These are phyloP conservation scores for Albizia julibrissin DNA, from an alignment of 306 rosid species.

Conservation along the genomic window DNA sequence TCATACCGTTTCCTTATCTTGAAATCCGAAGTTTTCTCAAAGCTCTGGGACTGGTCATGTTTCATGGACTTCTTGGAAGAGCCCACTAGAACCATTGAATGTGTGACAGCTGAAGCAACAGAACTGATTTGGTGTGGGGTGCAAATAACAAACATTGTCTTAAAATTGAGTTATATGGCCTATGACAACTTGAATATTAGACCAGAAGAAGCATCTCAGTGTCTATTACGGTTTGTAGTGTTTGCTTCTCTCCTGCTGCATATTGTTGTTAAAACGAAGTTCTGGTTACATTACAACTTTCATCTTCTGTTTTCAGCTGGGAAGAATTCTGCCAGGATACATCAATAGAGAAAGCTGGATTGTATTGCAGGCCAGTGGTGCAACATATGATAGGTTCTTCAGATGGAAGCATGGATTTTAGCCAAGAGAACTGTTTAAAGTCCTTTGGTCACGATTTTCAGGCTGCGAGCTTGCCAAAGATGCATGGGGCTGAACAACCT, in stretches of 20 bases:
- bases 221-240: slow-evolving; percentile 66
- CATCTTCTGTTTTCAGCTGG: slow-evolving; percentile 67
- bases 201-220: slow-evolving; percentile 55
- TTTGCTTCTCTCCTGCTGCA: slow-evolving; percentile 9
- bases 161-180: slow-evolving; percentile 55
- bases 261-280: slow-evolving; percentile 24
- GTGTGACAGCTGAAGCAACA: slow-evolving; percentile 2
- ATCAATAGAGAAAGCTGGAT: slow-evolving; percentile 67
- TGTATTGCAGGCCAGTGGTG: slow-evolving; percentile 48
- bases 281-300: slow-evolving; percentile 19
- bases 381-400: slow-evolving; percentile 33
- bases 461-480: slow-evolving; percentile 34
- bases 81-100: slow-evolving; percentile 3
- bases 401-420: slow-evolving; percentile 36
- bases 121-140: slow-evolving; percentile 74
- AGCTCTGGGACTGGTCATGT: slow-evolving; percentile 87
- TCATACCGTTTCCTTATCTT: slow-evolving; percentile 73
- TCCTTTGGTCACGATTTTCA: slow-evolving; percentile 40
- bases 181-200: slow-evolving; percentile 44
- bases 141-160: slow-evolving; percentile 56
- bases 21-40: slow-evolving; percentile 56
- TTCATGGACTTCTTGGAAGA: slow-evolving; percentile 53
- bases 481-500: slow-evolving; percentile 50
- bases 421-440: slow-evolving; percentile 44
- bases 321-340: slow-evolving; percentile 78